A percentile compares a stretch with the other conserved stretches of the same genome.
These are phyloP conservation scores for Neoboletus subvelutipes DNA, from an alignment of 768 basidiomycete genomes.

Conservation along the genomic window DNA sequence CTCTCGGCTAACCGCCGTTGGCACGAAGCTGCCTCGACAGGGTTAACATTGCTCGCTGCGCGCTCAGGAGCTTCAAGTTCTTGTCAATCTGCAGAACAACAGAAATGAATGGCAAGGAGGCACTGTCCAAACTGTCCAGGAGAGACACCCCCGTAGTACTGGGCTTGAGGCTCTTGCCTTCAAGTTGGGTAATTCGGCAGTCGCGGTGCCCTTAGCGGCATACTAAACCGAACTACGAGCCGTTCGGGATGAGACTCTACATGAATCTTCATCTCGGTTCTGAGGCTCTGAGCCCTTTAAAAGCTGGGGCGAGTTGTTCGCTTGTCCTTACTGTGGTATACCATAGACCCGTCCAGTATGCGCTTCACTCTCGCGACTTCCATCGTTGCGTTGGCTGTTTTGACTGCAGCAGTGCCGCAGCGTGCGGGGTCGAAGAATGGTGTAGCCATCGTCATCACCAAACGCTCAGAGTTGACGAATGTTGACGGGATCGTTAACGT, in stretches of 20 bases:
- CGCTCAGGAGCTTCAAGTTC: background rate
- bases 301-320: background rate
- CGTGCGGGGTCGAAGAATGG: background rate
- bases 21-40: background rate
- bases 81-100: background rate
- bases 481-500: background rate
- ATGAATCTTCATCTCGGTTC: background rate
- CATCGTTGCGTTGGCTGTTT: conserved; percentile 1
- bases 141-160: no score
- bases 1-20: no score
- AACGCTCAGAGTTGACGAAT: conserved; percentile 3
- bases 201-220: background rate
- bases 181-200: background rate
- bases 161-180: background rate
- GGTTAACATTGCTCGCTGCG: background rate
- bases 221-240: background rate
- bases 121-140: background rate
- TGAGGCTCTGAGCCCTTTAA: background rate
- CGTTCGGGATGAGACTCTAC: no score
- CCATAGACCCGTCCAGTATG: conserved; percentile 1
- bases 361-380: background rate
- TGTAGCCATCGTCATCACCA: conserved; percentile 5
- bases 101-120: background rate
- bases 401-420: conserved; percentile 5
- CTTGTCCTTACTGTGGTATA: no score